Base-by-base conservation (phyloP, 768 basidiomycete genomes). In the Lentinula aciculospora region DNA sequence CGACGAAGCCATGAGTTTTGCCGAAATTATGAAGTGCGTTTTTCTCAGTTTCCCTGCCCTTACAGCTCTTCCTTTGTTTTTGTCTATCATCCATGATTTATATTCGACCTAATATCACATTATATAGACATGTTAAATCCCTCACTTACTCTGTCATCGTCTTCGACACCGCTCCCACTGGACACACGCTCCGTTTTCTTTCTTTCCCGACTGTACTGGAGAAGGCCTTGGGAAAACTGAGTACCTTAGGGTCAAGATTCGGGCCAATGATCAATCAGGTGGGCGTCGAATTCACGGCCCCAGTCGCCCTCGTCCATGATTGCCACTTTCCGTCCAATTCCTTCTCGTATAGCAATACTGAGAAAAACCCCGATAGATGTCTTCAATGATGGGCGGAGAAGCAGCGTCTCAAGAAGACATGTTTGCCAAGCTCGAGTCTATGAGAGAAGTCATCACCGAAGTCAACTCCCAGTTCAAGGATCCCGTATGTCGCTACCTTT, bases 101-200 rank as follows among this genome's bases (percentile, higher is more conserved):
- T n/a, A 36, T 29, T 4, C 5, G 29, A 44, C 31, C 51, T n/a
- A 60, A 60, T 45, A 51, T 12, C 47, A 50, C 27, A 13, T 8
- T 56, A 4, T 65, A 39, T 28, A 98, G 95, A 71, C 96, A 99
- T 71, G 97, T 99, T 72, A 98, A 99, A 74, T 98, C 96, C 19
- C 98, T 99, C 95, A 87, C 98, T 73, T 99, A 95, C 79, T 96
- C 94, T n/a, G 95, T 97, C 59, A 98, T 99, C 68, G 95, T 99
- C 34, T 99, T 99, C 68, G 97, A 99, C 69, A 99, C 97, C 1
- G 97, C 97, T 34, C 97, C 97, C 2, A 99, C 97, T 3, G 97
- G 97, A 0, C 97, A 99, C 73, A 99, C 97, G 0, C 82, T 98
- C 5, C 93, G 97, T 42, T 99, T 99, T 79, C 78, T 99, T 40